Base-by-base conservation (phyloP, 805 yeast genomes). In the Brettanomyces naardenensis region DNA sequence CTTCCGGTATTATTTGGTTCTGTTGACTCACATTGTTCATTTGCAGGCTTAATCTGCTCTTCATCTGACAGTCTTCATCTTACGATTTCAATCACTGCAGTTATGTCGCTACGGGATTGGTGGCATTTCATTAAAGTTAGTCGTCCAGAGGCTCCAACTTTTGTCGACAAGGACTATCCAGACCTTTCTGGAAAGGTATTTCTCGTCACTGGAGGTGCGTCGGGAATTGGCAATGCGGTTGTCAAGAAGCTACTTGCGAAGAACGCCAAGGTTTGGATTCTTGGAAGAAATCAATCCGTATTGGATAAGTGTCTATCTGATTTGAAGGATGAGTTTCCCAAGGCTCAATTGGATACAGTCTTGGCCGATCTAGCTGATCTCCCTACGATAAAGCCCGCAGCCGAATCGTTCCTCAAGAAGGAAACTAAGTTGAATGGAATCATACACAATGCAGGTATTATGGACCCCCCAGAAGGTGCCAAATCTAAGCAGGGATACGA, bases 401-500 rank as follows among this genome's bases (percentile, higher is more conserved):
- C 17, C 13, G 19, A 30, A 19, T 17, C 21, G 19, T 30, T 30
- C 7, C 33, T 30, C 19, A 6, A 30, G 5, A 42, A 47, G 19
- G 58, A 61, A 17, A 39, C 44, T 6, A 47, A 28, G 48, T 40
- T 69, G 27, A 60, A 69, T 23, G 26, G 26, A 23, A 23, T 23
- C 11, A 23, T 23, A 23, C 26, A 23, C 26, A 23, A 23, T 23
- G 73, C 73, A 9, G 72, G 71, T 25, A 62, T 70, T 3, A 64
- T 66, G 68, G 40, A 38, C 7, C 66, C 67, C 2, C 65, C 70
- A 3, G 35, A 34, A 19, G 65, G 61, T 1, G 44, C 64, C 6
- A 42, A 40, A 23, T 61, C 75, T 4, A 49, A 36, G 9, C 74
- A 73, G 51, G 74, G 72, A 6, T 62, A 56, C 39, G 78, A 73